Percentiles rank a stretch among this genome's conserved stretches.
Evolutionary conservation across 2,329 filamentous ascomycete species (phyloP).

Genomic region (Colletotrichum eremochloae): DNA sequence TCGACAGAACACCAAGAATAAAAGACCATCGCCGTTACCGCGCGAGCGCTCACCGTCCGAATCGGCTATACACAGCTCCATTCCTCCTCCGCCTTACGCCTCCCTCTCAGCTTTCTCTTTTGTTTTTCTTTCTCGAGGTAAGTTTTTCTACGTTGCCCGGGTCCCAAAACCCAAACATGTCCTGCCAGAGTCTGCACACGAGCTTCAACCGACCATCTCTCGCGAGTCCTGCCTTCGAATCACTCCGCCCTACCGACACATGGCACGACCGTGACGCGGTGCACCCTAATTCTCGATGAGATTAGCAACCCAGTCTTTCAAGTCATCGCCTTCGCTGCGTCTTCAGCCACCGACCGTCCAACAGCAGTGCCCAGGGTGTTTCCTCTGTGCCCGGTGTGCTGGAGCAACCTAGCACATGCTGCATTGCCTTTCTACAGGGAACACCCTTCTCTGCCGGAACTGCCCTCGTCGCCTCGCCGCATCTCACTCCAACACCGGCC

Average conservation of each 20-base stretch:
- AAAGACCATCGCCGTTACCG: background rate
- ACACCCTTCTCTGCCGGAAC: constrained; percentile 7
- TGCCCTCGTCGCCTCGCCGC: constrained; percentile 6
- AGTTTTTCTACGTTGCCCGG: background rate
- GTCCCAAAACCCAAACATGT: background rate
- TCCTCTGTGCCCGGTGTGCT: constrained; percentile 3
- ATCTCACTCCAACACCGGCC: constrained; percentile 28
- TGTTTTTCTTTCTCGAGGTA: constrained; percentile 21
- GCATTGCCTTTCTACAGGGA: constrained; percentile 30
- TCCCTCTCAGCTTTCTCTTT: constrained; percentile 20
- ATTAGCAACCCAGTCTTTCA: background rate
- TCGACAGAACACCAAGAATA: background rate
- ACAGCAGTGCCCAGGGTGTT: constrained; percentile 2
- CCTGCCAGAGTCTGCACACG: constrained; percentile 18
- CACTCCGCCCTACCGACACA: background rate
- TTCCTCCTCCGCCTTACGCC: constrained; percentile 15
- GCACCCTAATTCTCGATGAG: too few relatives aligned
- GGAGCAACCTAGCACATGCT: constrained; percentile 15
- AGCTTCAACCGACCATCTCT: constrained; percentile 13
- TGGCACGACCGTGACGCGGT: background rate
- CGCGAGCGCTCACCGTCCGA: constrained; percentile 4
- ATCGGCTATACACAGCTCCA: background rate
- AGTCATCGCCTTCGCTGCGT: background rate
- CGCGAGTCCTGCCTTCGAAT: background rate
- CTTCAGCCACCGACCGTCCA: background rate